Base-by-base conservation (phyloP, 169 alveolate species). In the Cryptosporidium meleagridis region DNA sequence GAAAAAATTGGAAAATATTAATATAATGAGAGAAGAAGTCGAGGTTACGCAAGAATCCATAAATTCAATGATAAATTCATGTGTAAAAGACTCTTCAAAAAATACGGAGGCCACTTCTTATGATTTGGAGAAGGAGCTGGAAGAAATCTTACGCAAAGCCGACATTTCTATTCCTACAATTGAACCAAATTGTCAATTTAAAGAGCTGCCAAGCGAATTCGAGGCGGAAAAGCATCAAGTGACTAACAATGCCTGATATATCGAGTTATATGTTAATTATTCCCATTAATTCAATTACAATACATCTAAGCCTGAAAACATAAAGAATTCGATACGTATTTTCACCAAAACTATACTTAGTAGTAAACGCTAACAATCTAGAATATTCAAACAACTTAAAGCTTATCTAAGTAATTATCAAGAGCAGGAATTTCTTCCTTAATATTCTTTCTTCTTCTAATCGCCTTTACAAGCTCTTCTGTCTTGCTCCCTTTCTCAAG, bases 391-490 rank as follows among this genome's bases (percentile, higher is more conserved):
- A 39, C 41, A n/a, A 7, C 16, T 98, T 96, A 98, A 69, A 98
- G 97, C 95, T 97, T 97, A 95, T 98, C 99, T 93, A 96, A 87
- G 96, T 93, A 98, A 95, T 98, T 97, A 93, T 96, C 98, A 65
- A 98, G 97, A 48, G 96, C 93, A 18, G 99, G 99, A 85, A 98
- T 96, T 84, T 97, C 99, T 61, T 94, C 98, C 94, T 97, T 97
- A 69, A 98, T 91, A 94, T 99, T 99, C 97, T 99, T 99, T 92
- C 99, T 96, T 95, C 97, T 97, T 69, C 99, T 96, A 92, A 99
- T 98, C 73, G 87, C 91, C 92, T 95, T 94, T 61, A 98, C 97
- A 75, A 98, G 95, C 85, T 95, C 97, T 87, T 96, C 95, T 91
- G 97, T 93, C 95, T 97, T 98, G 87, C 98, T 93, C n/a, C 98